Evolutionary conservation across 2,329 filamentous ascomycete genomes (phyloP).

Genomic region (Arthrobotrys sinensis): DNA sequence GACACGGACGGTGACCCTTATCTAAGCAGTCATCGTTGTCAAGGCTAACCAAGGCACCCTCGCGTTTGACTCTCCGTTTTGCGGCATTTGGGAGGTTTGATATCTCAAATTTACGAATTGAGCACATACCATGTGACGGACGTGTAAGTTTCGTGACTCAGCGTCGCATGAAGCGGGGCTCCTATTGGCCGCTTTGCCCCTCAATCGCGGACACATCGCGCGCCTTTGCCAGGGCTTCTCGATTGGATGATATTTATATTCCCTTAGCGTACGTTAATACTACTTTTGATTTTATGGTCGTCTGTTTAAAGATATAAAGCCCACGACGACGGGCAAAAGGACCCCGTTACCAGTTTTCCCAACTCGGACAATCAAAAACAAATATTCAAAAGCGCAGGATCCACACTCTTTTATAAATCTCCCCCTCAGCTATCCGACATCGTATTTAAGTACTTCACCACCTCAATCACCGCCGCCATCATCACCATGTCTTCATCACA

Average conservation of each 20-base stretch:
- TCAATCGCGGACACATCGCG: slow-evolving; percentile 52
- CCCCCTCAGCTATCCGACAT: not conserved
- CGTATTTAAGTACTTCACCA: not conserved
- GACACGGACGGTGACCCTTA: slow-evolving; percentile 30
- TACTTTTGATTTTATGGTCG: not conserved
- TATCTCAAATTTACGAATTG: slow-evolving; percentile 20
- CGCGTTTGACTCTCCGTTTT: slow-evolving; percentile 44
- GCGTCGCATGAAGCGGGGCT: slow-evolving; percentile 36
- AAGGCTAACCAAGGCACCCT: slow-evolving; percentile 53
- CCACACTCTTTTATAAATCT: slow-evolving; percentile 6
- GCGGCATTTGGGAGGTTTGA: slow-evolving; percentile 48
- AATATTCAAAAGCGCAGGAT: slow-evolving; percentile 16
- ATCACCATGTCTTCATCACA: slow-evolving; percentile 53
- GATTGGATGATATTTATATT: slow-evolving; percentile 43
- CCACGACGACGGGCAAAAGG: slow-evolving; percentile 18
- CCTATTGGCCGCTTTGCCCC: slow-evolving; percentile 57
- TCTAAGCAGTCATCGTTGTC: slow-evolving; percentile 35
- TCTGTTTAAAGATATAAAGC: slow-evolving; percentile 37
- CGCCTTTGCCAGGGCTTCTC: slow-evolving; percentile 11
- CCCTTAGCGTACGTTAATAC: too few species aligned
- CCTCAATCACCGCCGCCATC: not conserved
- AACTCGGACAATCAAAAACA: slow-evolving; percentile 32
- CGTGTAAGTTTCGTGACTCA: slow-evolving; percentile 62
- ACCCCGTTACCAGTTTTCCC: slow-evolving; percentile 19
- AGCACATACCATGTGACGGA: slow-evolving; percentile 53